These are phyloP conservation scores for Wickerhamiella occidentalis DNA, from an alignment of 805 yeast species.

Conservation along the genomic window DNA sequence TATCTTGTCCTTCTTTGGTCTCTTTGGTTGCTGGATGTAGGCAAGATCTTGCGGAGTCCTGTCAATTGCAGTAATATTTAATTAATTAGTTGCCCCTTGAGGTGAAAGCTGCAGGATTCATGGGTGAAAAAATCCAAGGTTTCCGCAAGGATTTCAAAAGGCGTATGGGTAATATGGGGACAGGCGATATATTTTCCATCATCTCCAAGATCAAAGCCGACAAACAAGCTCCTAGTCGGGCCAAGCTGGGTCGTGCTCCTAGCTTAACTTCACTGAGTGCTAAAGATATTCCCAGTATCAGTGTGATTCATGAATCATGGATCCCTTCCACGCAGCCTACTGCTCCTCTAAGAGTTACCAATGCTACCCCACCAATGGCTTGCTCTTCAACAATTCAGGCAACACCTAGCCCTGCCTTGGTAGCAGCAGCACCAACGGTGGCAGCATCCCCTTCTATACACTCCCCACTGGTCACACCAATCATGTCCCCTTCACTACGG, in stretches of 20 bases:
- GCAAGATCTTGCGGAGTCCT: not conserved
- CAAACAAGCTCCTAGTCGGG: not conserved
- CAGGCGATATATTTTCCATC: not conserved
- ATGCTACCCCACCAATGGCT: not conserved
- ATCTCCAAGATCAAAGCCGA: not conserved
- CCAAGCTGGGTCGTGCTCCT: not conserved
- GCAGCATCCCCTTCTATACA: not conserved
- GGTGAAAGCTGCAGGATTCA: not conserved
- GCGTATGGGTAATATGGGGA: not conserved
- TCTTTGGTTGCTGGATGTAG: not conserved
- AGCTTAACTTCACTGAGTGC: not conserved
- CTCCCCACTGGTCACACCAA: not conserved
- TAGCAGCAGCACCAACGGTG: not conserved
- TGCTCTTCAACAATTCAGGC: not conserved
- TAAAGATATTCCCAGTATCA: not conserved
- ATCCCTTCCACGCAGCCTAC: not conserved
- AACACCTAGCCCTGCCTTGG: not conserved
- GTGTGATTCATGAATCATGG: not conserved
- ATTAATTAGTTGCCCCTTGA: not conserved
- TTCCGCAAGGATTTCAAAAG: constrained; percentile 1
- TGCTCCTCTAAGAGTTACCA: not conserved
- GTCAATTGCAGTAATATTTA: not conserved
- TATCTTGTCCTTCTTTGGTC: not conserved
- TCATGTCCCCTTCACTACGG: not conserved
- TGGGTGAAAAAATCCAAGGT: constrained; percentile 4